These are phyloP conservation scores for Chlamydomonas incerta DNA, from an alignment of 139 green algal genomes.

Conservation along the genomic window DNA sequence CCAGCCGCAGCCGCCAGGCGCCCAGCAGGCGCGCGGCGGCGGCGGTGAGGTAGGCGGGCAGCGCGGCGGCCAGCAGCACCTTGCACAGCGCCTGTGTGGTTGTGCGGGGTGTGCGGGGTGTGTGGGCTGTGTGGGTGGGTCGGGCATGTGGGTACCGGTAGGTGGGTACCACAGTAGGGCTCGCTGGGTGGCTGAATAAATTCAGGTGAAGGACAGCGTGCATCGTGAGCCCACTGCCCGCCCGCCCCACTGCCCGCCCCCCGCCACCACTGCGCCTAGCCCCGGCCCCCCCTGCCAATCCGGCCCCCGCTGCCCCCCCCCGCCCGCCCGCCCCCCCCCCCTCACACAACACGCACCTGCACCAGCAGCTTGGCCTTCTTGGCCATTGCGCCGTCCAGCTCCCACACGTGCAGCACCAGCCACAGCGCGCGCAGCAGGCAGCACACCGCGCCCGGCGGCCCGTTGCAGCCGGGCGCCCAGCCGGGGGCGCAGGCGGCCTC, in stretches of 20 bases:
- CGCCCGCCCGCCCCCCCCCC: not conserved
- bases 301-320: not conserved
- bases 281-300: too few species aligned
- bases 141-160: not conserved
- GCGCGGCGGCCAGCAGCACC: conserved; percentile 15
- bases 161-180: too few species aligned
- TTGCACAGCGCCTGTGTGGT: conserved; percentile 16
- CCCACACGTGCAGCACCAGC: conserved; percentile 29
- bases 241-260: too few species aligned
- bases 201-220: too few species aligned
- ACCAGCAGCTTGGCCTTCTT: conserved; percentile 4
- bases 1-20: conserved; percentile 19
- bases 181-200: too few species aligned
- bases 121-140: not conserved
- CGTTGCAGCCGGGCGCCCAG: not conserved
- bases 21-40: conserved; percentile 20
- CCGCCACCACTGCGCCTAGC: too few species aligned
- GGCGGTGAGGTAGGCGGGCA: conserved; percentile 11
- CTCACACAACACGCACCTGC: conserved; percentile 3
- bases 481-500: conserved; percentile 11
- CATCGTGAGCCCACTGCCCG: too few species aligned
- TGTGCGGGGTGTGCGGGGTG: not conserved
- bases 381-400: conserved; percentile 11
- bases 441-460: conserved; percentile 21
- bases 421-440: conserved; percentile 35